Evolutionary conservation across 2,329 filamentous ascomycete genomes (phyloP), one percentile per base, ranked within the genome.

Genomic region (Colletotrichum graminicola): DNA sequence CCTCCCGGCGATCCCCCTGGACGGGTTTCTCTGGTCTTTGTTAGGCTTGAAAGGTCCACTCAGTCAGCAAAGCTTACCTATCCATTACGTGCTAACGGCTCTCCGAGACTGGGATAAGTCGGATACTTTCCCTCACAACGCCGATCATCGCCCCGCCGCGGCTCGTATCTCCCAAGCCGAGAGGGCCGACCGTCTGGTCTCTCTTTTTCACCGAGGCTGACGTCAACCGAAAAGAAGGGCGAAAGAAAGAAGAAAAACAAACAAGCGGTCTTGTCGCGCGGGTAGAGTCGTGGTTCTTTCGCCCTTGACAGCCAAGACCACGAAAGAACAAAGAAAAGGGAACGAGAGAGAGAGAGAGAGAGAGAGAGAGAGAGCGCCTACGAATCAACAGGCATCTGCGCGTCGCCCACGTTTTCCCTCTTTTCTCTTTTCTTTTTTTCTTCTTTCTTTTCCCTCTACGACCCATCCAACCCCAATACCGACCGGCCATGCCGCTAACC

Each of bases 121-220:
- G 45, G 45, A n/a, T 45, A 45, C 18, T 11, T 45, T 41, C 32
- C 55, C 59, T 61, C 47, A 39, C 23, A 16, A 54, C n/a, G 59
- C 54, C 54, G 47, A 59, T 68, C 65, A 2, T n/a, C 65, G 41
- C 64, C 34, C 64, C 55, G 43, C 49, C 49, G 32, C 56, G 56
- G 68, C 59, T 71, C 65, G 65, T 55, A 41, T 57, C 43, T 45
- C 16, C 18, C 41, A 43, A 21, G 41, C 41, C 18, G 41, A 21
- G 16, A 43, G 41, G 16, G 43, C 21, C 21, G 11, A 7, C 43
- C 43, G 8, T 45, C 43, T n/a, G 21, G n/a, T n/a, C 8, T 4
- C 18, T 43, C 18, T 3, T n/a, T 41, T 41, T 1, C 12, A 7
- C 8, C 10, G 43, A 12, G 21, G 10, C 45, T 47, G 45, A 47